Base-by-base conservation (phyloP, 495 filamentous ascomycete genomes). In the Annulohypoxylon moriforme region DNA sequence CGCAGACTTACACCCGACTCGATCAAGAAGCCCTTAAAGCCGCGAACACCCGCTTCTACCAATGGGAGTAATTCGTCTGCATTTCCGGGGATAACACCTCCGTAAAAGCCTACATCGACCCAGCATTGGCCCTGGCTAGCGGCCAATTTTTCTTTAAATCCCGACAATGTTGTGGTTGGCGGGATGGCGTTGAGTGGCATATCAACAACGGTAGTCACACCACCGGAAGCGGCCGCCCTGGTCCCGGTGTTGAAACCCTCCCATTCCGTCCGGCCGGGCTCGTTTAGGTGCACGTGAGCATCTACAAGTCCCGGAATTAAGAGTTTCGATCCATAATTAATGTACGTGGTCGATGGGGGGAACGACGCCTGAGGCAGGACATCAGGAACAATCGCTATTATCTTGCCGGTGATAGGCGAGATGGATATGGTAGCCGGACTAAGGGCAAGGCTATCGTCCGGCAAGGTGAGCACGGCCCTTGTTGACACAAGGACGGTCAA, bases 131-230 rank as follows among this genome's bases (percentile, higher is more conserved):
- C 93, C 73, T 90, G 79, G 29, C 94, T 95, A 56, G 96, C 96
- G 36, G 87, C 85, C 25, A 97, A 82, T 84, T 99, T 99, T 78
- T 92, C 91, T 70, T 90, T 86, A 72, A 99, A 85, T 13, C 90
- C 92, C 20, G 86, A 83, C 5, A 98, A 86, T 0, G 96, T 98
- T 47, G 95, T 98, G 6, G 96, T 99, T 0, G 96, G 96, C 1
- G 96, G 96, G 66, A 99, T 96, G 62, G 96, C 94, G 81, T 99
- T 99, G 66, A 99, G 81, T 49, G 96, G 96, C 96, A 99, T 99
- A 81, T 99, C 96, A 75, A 99, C 85, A 25, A 99, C 93, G 3
- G 96, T 98, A n/a, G 96, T 99, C 53, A 98, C 96, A 66, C 96
- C 96, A 18, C 96, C 96, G 78, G 94, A 97, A 56, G 96, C 96